These are phyloP conservation scores for Cucurbita maxima DNA, from an alignment of 306 rosid species.

Conservation along the genomic window DNA sequence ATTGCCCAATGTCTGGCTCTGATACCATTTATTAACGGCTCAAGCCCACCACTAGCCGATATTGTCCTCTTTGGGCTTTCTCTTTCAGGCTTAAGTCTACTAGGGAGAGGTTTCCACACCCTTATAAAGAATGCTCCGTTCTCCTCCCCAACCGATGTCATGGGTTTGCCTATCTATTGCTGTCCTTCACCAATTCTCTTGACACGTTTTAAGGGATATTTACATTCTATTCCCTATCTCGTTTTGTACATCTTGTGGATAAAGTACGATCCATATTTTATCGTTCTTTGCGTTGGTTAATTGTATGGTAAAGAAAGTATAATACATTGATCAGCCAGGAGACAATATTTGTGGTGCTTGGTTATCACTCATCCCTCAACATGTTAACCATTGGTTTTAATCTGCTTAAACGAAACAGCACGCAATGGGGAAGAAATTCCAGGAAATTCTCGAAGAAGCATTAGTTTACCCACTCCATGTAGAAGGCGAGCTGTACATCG, in stretches of 20 bases:
- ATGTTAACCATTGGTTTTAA: slow-evolving; percentile 1
- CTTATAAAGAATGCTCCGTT: too few relatives aligned
- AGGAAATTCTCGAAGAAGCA: slow-evolving; percentile 90
- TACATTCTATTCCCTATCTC: not conserved
- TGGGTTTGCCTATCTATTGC: not conserved
- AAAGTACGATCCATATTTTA: not conserved
- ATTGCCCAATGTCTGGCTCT: too few relatives aligned
- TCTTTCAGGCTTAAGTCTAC: too few relatives aligned
- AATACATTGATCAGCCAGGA: not conserved
- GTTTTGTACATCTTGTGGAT: not conserved
- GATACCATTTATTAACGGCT: too few relatives aligned
- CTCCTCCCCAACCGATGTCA: not conserved
- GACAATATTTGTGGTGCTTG: not conserved
- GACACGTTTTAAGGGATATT: not conserved
- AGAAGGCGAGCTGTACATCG: slow-evolving; percentile 86
- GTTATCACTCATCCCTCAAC: not conserved
- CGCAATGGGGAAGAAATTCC: slow-evolving; percentile 76
- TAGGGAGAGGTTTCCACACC: too few relatives aligned
- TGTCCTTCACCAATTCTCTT: not conserved
- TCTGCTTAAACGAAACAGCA: slow-evolving; percentile 44
- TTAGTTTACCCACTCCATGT: slow-evolving; percentile 63
- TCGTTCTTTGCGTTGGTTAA: not conserved
- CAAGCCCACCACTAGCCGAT: too few relatives aligned
- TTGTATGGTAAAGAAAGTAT: not conserved
- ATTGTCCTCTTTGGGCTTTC: too few relatives aligned